A percentile compares a stretch with the other conserved stretches of the same genome.
phyloP scores from a whole-genome alignment of 805 yeast genomes.

The Myxozyma kluyveri region DNA sequence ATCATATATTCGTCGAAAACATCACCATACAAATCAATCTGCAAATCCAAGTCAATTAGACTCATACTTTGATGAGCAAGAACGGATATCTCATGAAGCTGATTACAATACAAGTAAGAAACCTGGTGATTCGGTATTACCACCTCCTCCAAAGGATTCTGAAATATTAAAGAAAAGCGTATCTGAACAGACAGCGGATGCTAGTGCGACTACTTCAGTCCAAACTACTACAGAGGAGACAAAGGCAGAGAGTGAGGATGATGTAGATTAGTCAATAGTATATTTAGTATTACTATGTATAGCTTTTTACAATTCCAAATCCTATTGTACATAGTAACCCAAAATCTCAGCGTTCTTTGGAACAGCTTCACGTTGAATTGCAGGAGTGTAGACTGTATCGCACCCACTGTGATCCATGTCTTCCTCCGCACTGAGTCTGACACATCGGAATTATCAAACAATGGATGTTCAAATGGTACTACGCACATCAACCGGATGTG shows the following conservation, averaged over 20 bases:
- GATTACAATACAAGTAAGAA: constrained; percentile 2
- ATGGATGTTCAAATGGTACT: too few species aligned
- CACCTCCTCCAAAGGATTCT: constrained; percentile 29
- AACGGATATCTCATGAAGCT: constrained; percentile 19
- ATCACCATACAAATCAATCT: constrained; percentile 5
- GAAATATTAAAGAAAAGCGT: constrained; percentile 18
- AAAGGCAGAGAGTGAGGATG: not conserved
- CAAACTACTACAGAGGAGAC: not conserved
- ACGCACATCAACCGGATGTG: too few species aligned
- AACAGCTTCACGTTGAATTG: too few species aligned
- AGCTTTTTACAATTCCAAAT: too few species aligned
- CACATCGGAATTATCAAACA: too few species aligned
- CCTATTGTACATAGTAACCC: too few species aligned
- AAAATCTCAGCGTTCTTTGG: too few species aligned
- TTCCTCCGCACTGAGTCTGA: too few species aligned
- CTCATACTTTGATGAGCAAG: constrained; percentile 27
- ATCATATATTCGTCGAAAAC: constrained; percentile 22
- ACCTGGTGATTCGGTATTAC: not conserved
- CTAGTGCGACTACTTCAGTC: too few species aligned
- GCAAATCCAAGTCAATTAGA: constrained; percentile 12
- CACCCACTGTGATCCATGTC: too few species aligned
- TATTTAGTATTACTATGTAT: too few species aligned
- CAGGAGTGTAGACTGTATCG: too few species aligned
- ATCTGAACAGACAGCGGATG: constrained; percentile 2
- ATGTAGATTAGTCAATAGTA: not conserved